Base-by-base conservation (phyloP, 208 protist genomes). In the Phytomonas francai region DNA sequence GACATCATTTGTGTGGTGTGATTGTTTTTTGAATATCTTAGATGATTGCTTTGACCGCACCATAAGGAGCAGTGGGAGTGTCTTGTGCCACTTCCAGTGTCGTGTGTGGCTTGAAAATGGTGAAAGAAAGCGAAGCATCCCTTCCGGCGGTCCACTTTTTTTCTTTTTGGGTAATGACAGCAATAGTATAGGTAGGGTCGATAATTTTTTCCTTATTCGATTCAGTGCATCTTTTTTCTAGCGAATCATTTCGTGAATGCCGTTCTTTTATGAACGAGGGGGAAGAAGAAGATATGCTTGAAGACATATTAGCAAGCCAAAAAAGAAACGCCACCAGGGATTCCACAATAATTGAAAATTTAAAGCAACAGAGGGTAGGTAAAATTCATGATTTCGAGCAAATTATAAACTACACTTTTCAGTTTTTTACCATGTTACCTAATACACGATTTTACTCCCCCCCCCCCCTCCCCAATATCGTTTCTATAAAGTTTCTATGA, bases 191-290 rank as follows among this genome's bases (percentile, higher is more conserved):
- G 2, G 25, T 7, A 54, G 22, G 25, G 25, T 22, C 0, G 2
- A 6, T 54, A 25, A 54, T 25, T 25, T 7, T 54, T 22, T 22
- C 16, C 22, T 54, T 54, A 54, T 54, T 22, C 7, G 36, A 63
- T 63, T 58, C 59, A 63, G 6, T 19, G 7, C 59, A 63, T 39
- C 54, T 63, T 6, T 56, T 6, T 63, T 25, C 19, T 19, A 63
- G 22, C 22, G 36, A 63, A 36, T 45, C 12, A 63, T 63, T 63
- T 63, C 16, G 4, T 6, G 54, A 63, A 56, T 25, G 59, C 4
- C 22, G 22, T 58, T 58, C 59, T 34, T 63, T 63, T 16, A 5
- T 63, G 7, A n/a, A 39, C 0, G 22, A 25, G 36, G 22, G 8
- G 36, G 25, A 5, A 6, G 36, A 63, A 56, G 1, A 34, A 39